These are phyloP conservation scores for Yamagishiella unicocca DNA, from an alignment of 139 green algal species.

Conservation along the genomic window DNA sequence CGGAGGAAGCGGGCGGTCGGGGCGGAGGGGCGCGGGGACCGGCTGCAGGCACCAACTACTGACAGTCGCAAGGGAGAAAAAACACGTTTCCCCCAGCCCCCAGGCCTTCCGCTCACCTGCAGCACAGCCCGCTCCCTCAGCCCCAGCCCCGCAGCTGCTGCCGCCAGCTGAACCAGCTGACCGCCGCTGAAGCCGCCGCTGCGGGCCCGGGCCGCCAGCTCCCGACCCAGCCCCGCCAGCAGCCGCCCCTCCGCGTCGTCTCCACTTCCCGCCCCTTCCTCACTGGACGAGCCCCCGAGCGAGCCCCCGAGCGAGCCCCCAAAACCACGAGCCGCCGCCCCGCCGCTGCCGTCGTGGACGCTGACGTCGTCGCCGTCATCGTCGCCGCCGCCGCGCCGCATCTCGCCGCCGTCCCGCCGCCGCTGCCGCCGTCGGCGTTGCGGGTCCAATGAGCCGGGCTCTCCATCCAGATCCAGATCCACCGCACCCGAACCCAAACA, in stretches of 20 bases:
- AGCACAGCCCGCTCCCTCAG: background rate
- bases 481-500: no score
- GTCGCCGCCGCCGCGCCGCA: background rate
- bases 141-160: background rate
- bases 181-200: background rate
- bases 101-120: background rate
- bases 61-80: no score
- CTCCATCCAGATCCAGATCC: no score
- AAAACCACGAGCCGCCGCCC: no score
- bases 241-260: background rate
- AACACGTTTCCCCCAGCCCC: no score
- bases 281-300: no score
- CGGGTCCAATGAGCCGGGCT: background rate
- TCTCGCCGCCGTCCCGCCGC: background rate
- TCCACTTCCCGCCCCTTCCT: no score
- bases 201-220: background rate
- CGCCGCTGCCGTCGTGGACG: background rate
- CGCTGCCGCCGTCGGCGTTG: background rate
- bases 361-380: background rate
- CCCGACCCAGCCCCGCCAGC: background rate
- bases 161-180: background rate
- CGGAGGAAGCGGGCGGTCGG: background rate
- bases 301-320: no score
- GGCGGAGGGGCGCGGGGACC: no score
- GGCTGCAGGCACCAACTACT: no score